Evolutionary conservation across 176 grass and related monocot species (phyloP).

Genomic region (Eremochloa ophiuroides): DNA sequence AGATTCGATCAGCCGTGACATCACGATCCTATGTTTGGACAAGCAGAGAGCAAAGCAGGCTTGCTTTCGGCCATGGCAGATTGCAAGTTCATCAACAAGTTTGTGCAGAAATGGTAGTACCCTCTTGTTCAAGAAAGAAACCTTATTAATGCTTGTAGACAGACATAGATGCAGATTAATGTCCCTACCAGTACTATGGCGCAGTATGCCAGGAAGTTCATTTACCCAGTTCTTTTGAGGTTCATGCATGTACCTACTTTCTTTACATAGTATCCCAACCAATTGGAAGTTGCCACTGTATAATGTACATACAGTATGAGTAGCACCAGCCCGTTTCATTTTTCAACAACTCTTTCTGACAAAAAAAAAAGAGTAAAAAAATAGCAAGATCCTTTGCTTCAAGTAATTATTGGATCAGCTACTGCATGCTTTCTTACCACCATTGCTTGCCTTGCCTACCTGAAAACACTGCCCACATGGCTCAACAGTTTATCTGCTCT

Average conservation of each 20-base stretch:
- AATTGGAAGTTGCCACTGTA: background rate
- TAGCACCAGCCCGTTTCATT: too few species aligned
- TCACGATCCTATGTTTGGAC: background rate
- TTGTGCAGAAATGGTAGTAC: background rate
- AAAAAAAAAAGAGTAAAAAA: background rate
- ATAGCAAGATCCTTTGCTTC: background rate
- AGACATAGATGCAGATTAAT: background rate
- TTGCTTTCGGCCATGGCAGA: slow-evolving; percentile 13
- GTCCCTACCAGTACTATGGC: background rate
- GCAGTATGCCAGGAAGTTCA: background rate
- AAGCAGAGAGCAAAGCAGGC: background rate
- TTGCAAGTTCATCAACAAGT: background rate
- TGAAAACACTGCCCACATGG: slow-evolving; percentile 14
- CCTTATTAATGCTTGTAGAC: background rate
- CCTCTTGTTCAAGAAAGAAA: background rate
- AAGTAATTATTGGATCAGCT: background rate
- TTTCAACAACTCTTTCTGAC: background rate
- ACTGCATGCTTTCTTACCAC: background rate
- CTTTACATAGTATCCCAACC: background rate
- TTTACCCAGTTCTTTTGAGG: background rate
- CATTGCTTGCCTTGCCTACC: background rate
- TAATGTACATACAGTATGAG: background rate
- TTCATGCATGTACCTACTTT: background rate
- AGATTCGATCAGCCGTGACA: slow-evolving; percentile 20
- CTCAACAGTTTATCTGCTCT: background rate